Evolutionary conservation across 2,329 filamentous ascomycete species (phyloP), one percentile per base, ranked within the genome.

Genomic region (Venturia carpophila): DNA sequence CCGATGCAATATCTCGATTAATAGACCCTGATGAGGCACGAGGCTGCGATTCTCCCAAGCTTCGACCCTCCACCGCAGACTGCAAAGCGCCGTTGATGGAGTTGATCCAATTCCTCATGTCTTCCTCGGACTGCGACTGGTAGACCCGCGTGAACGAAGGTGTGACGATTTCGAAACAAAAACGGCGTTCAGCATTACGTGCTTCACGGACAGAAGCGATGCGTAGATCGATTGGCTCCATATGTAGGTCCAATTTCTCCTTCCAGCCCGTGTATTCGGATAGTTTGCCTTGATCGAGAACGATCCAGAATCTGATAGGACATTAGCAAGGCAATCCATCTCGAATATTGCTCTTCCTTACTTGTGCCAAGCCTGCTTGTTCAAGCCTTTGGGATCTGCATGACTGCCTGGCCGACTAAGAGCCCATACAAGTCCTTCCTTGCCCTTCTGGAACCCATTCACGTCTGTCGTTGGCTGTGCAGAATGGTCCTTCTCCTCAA

Each of bases 231-330:
- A 99, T 97, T 0, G 94, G 94, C 1, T 97, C 94, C 86, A 96
- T 97, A 74, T 99, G 95, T 34, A 97, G 80, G 75, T 99, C 94
- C 30, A 99, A 84, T 74, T 87, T 93, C 74, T 99, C 91, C 77
- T 99, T 99, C 94, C 94, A 99, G 75, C 99, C 97, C 74, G 92
- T 96, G 77, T 99, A 99, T 73, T 99, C 94, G 1, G 93, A 97
- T 19, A 99, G 82, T 74, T 94, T 96, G 30, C 94, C 94, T 76
- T 96, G 92, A 74, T 97, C 95, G 56, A 99, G 82, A 1, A 99
- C 94, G 68, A 99, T 95, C 94, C 94, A 99, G 77, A 97, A 99
- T 73, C 92, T 95, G 70, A 15, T 34, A 21, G 24, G 56, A 47
- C 19, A 65, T 79, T 70, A 79, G 70, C 27, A 62, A 9, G 30